Conservation (phyloP, 208 protist species). For the Vickermania ingenoplastis region DNA sequence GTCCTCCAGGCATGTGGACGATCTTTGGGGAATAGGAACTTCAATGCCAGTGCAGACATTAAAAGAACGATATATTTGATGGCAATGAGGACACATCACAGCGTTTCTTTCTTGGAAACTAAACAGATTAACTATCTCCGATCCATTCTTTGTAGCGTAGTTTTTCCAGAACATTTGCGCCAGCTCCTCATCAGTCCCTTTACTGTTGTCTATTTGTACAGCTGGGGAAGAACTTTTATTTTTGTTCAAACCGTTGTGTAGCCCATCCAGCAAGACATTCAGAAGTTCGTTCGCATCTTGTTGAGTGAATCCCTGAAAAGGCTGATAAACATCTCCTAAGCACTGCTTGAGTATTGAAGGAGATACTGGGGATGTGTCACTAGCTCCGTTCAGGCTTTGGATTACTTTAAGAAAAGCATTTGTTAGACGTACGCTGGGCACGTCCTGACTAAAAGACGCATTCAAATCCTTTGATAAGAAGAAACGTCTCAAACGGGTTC, state of each 20-base stretch:
- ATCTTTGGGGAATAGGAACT: slow-evolving; percentile 43
- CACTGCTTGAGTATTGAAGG: slow-evolving; percentile 72
- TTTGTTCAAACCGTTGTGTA: slow-evolving; percentile 90
- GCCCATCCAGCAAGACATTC: slow-evolving; percentile 75
- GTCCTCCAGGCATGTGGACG: slow-evolving; percentile 41
- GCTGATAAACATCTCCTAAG: slow-evolving; percentile 54
- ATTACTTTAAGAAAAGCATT: slow-evolving; percentile 77
- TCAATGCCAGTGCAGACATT: slow-evolving; percentile 50
- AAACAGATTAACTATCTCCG: slow-evolving; percentile 86
- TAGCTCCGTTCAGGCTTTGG: slow-evolving; percentile 51
- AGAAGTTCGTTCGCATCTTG: slow-evolving; percentile 93
- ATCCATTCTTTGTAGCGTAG: slow-evolving; percentile 84
- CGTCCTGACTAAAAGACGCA: slow-evolving; percentile 18
- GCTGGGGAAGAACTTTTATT: slow-evolving; percentile 17
- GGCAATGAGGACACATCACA: slow-evolving; percentile 59
- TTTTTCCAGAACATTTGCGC: slow-evolving; percentile 64
- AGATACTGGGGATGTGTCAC: slow-evolving; percentile 25
- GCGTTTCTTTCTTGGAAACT: slow-evolving; percentile 72
- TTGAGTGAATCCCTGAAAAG: slow-evolving; percentile 66
- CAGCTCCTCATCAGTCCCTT: slow-evolving; percentile 59
- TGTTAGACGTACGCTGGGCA: slow-evolving; percentile 20
- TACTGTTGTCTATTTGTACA: slow-evolving; percentile 60
- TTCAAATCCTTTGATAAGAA: slow-evolving; percentile 79
- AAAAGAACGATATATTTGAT: slow-evolving; percentile 47
- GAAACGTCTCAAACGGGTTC: slow-evolving; percentile 79